These are phyloP conservation scores for Colletotrichum sp. DNA, from an alignment of 2,329 filamentous ascomycete genomes.

Conservation along the genomic window DNA sequence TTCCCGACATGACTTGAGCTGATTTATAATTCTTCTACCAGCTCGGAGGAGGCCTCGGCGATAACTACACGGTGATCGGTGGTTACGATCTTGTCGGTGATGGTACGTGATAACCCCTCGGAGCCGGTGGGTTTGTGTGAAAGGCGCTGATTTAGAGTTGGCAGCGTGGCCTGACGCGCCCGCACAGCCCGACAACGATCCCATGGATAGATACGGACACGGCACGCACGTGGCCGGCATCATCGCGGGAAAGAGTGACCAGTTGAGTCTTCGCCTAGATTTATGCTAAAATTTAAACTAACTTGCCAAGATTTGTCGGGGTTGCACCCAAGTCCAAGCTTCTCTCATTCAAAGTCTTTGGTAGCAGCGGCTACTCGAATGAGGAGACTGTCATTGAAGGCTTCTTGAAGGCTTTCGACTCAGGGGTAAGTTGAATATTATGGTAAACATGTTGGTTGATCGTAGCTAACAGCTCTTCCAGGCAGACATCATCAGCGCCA, in stretches of 20 bases:
- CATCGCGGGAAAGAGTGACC: conserved; percentile 28
- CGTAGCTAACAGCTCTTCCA: not conserved
- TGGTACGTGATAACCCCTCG: not conserved
- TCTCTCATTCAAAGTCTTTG: conserved; percentile 32
- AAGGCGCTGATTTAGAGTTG: not conserved
- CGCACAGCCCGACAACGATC: not conserved
- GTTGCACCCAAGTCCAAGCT: conserved; percentile 33
- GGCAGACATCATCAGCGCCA: conserved; percentile 46
- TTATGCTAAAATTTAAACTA: not conserved
- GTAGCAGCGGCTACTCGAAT: conserved; percentile 13
- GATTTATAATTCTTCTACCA: not conserved
- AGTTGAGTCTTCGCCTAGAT: not conserved
- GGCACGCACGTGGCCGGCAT: conserved; percentile 35
- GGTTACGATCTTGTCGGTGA: conserved; percentile 9
- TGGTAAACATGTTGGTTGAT: fast-evolving
- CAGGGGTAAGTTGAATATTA: conserved; percentile 26
- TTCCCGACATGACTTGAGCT: not conserved
- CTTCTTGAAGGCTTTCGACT: conserved; percentile 37
- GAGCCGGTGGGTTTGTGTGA: not conserved
- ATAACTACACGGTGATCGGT: not conserved
- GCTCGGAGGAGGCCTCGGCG: conserved; percentile 1
- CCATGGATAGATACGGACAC: not conserved
- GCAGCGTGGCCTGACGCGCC: not conserved
- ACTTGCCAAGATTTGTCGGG: conserved; percentile 17
- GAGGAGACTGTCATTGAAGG: conserved; percentile 31